Evolutionary conservation across 2,329 filamentous ascomycete genomes (phyloP), one percentile per base, ranked within the genome.

Genomic region (Geosmithia putterillii): DNA sequence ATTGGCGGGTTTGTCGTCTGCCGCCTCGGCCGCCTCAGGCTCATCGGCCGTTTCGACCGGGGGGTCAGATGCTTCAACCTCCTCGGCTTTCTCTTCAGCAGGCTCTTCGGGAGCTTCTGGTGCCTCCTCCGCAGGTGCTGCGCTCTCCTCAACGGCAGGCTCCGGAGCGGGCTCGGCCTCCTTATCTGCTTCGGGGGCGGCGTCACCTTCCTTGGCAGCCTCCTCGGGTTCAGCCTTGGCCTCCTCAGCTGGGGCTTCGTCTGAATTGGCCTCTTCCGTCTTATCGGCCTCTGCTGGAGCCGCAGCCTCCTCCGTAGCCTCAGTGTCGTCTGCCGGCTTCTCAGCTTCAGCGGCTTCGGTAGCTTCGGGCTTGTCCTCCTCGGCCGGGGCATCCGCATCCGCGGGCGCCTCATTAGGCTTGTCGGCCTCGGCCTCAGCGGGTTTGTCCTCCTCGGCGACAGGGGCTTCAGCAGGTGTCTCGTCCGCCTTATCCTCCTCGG

Each of bases 231-330:
- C 46, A 7, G 37, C 21, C 12, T 39, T 34, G 21, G 36, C 38
- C 12, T 35, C 44, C 19, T 42, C 38, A 23, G 36, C 40, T n/a
- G n/a, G n/a, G n/a, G n/a, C n/a, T n/a, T n/a, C n/a, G n/a, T n/a
- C n/a, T n/a, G n/a, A n/a, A n/a, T n/a, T n/a, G n/a, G n/a, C 12
- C n/a, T n/a, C n/a, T n/a, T n/a, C n/a, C n/a, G n/a, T n/a, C 28
- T 41, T 38, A 12, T 25, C 23, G 1, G 43, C 10, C 3, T 42
- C 25, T 18, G 42, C 50, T 23, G 46, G 38, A 17, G 41, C 41
- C 14, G 25, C 28, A n/a, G 40, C 12, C n/a, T 44, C 38, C 12
- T 40, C 42, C 34, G 40, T 18, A 19, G 38, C 45, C 3, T 49
- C 45, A 3, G 42, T n/a, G n/a, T n/a, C n/a, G n/a, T n/a, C n/a